Base-by-base conservation (phyloP, 768 basidiomycete species). In the Phylloporus sp. region DNA sequence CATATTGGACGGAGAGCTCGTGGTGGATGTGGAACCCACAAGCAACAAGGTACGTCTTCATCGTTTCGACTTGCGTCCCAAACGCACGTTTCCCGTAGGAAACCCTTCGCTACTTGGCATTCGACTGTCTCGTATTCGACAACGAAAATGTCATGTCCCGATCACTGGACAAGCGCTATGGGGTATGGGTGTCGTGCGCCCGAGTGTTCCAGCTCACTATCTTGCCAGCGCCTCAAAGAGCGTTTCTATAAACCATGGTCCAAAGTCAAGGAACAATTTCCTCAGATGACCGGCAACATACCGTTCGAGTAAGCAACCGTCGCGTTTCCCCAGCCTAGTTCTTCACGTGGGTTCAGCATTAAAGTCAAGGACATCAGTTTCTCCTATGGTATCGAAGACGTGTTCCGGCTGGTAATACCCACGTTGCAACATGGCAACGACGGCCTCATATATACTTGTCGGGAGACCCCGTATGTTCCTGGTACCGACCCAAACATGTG, bases 371-470 rank as follows among this genome's bases (percentile, higher is more conserved):
- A 81, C 33, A 92, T 94, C 69, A 81, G 80, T 48, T 73, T 84
- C 31, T 90, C 95, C 9, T 98, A 99, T 58, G 80, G 82, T 45
- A 81, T 93, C 42, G 85, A 90, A 44, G 81, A 86, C 46, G 91
- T 98, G 13, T 87, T 98, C 59, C 73, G 75, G 24, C 73, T 84
- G 40, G 87, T 93, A 50, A 85, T 99, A 37, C 90, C 93, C 6
- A 73, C 73, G 13, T 70, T 98, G 6, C 84, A 91, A 54, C 96
- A 99, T 59, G 92, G 82, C 5, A 94, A 87, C 52, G 96, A 99
- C 57, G 96, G 96, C 0, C 80, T 99, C 46, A 95, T 99, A 57
- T 99, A 97, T 64, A 98, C 96, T 1, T 87, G 89, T 57, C 90
- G 86, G 9, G 86, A 78, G 61, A 80, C 91, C 6, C 80, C 81